A percentile compares a stretch with the other conserved stretches of the same genome.
phyloP scores from a whole-genome alignment of 1,284 basidiomycete genomes.

The Sanghuangporus weigelae region DNA sequence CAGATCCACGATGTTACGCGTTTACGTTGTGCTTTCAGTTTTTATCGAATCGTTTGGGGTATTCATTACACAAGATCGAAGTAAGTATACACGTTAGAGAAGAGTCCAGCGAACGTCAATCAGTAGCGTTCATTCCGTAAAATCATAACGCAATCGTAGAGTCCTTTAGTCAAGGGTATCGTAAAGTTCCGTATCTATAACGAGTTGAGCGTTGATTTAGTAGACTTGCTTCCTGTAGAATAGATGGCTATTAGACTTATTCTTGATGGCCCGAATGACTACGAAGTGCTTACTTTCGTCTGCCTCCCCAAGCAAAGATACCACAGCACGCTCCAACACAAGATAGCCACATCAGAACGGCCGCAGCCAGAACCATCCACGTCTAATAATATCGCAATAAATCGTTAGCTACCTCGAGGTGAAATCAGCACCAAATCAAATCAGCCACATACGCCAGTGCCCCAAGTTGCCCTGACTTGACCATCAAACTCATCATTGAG shows the following conservation, averaged over 20 bases:
- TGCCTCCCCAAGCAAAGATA: conserved; percentile 30
- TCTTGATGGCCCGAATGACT: neutral
- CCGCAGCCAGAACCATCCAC: conserved; percentile 49
- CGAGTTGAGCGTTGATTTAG: neutral
- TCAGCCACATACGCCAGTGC: conserved; percentile 40
- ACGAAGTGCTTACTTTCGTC: conserved; percentile 8
- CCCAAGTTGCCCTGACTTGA: conserved; percentile 36
- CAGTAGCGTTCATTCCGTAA: neutral
- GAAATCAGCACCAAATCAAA: neutral
- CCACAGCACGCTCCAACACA: conserved; percentile 37
- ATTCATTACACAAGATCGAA: neutral
- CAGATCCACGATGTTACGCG: neutral
- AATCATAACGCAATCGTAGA: neutral
- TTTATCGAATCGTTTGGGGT: neutral
- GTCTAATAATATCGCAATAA: conserved; percentile 29
- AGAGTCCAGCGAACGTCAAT: neutral
- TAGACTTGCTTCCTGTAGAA: neutral
- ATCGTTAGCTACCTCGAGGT: neutral
- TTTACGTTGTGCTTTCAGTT: neutral
- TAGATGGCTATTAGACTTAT: neutral
- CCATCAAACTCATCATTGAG: conserved; percentile 39
- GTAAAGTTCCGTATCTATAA: neutral
- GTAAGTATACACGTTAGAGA: neutral
- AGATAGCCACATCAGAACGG: conserved; percentile 43
- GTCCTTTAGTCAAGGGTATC: neutral